Evolutionary conservation across 371 early-diverging fungal species (phyloP).

Genomic region (Actinomortierella wolfii): DNA sequence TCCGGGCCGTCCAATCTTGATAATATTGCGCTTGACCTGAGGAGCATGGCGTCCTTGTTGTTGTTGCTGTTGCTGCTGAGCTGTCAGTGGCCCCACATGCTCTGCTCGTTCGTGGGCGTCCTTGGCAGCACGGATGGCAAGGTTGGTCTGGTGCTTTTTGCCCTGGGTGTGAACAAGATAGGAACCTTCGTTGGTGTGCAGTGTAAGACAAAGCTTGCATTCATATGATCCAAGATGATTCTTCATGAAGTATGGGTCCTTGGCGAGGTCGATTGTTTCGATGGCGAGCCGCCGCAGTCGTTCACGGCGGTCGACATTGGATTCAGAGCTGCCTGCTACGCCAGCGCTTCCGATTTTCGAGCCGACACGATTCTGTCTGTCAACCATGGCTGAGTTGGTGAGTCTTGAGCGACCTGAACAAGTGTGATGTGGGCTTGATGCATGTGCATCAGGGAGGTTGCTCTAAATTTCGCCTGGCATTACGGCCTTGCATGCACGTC

Average conservation of each 20-base stretch:
- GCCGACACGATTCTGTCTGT: constrained; percentile 80
- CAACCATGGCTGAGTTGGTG: constrained; percentile 15
- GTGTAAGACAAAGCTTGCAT: constrained; percentile 94
- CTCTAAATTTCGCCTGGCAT: too few relatives aligned
- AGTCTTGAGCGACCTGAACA: too few relatives aligned
- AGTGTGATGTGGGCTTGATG: too few relatives aligned
- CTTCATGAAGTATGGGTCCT: constrained; percentile 98
- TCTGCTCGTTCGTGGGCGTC: constrained; percentile 80
- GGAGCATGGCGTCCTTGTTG: constrained; percentile 39
- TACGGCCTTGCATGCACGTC: too few relatives aligned
- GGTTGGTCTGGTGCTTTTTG: constrained; percentile 97
- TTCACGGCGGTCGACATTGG: constrained; percentile 93
- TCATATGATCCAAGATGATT: constrained; percentile 98
- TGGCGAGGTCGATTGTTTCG: constrained; percentile 96
- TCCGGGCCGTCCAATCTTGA: constrained; percentile 98
- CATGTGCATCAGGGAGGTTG: too few relatives aligned
- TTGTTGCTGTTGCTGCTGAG: constrained; percentile 34
- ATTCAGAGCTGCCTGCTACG: constrained; percentile 82
- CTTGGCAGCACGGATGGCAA: constrained; percentile 90
- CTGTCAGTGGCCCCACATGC: constrained; percentile 55
- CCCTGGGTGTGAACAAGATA: constrained; percentile 98
- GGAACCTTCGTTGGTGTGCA: constrained; percentile 96
- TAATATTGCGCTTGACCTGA: constrained; percentile 67
- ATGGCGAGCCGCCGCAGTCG: constrained; percentile 94
- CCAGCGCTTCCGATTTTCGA: constrained; percentile 93